Conservation (phyloP, 495 filamentous ascomycete species). For the Penicillium psychrofluorescens region DNA sequence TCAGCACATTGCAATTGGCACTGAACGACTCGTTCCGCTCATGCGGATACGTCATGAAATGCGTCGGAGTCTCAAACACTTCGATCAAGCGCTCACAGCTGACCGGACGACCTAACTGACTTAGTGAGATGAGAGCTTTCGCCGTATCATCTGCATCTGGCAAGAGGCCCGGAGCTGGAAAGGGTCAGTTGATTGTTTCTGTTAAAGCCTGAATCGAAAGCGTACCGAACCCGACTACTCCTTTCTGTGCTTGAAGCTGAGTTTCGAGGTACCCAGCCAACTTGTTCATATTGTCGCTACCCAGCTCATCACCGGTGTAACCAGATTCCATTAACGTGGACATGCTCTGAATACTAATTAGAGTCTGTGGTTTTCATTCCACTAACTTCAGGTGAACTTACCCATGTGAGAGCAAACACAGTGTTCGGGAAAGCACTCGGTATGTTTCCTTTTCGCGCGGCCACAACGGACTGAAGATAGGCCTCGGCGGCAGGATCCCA, state of each 20-base stretch:
- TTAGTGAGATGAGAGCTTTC: constrained; percentile 27
- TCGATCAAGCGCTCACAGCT: constrained; percentile 11
- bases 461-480: constrained; percentile 19
- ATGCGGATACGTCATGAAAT: constrained; percentile 32
- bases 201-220: too few relatives aligned
- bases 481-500: constrained; percentile 36
- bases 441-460: constrained; percentile 21
- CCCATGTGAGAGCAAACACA: constrained; percentile 35
- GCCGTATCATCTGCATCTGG: constrained; percentile 45
- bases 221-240: constrained; percentile 15
- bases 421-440: constrained; percentile 18
- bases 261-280: too few relatives aligned
- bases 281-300: too few relatives aligned
- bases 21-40: constrained; percentile 33
- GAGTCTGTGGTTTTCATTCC: neutral
- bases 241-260: neutral
- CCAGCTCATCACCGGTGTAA: too few relatives aligned
- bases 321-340: too few relatives aligned
- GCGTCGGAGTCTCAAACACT: constrained; percentile 23
- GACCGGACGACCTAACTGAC: constrained; percentile 15
- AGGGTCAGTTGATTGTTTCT: too few relatives aligned
- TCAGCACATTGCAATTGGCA: constrained; percentile 38
- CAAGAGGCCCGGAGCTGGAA: neutral
- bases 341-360: too few relatives aligned
- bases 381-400: constrained; percentile 1